phyloP scores from a whole-genome alignment of 1,139 yeast species.

The Debaryomycetaceae sp. region DNA sequence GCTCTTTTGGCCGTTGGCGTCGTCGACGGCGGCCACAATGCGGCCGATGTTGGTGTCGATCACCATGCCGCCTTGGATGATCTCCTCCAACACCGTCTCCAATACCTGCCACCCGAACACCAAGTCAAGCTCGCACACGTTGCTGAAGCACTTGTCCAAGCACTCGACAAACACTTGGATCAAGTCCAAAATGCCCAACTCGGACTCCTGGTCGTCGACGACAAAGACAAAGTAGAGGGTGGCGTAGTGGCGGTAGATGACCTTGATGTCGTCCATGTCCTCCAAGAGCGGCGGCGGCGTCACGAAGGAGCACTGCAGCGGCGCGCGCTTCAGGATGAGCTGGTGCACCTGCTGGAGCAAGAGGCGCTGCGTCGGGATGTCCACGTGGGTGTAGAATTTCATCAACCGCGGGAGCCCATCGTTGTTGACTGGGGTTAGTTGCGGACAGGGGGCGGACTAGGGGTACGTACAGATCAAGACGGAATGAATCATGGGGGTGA shows the following conservation, averaged over 20 bases:
- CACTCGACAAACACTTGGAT: conserved; percentile 97
- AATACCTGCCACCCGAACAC: conserved; percentile 97
- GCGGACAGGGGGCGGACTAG: conserved; percentile 10
- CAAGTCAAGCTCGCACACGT: conserved; percentile 91
- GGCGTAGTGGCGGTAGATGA: conserved; percentile 91
- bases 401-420: conserved; percentile 89
- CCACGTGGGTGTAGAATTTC: conserved; percentile 91
- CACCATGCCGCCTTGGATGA: conserved; percentile 98
- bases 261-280: conserved; percentile 75
- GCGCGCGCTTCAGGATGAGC: conserved; percentile 60
- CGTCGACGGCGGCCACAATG: conserved; percentile 78
- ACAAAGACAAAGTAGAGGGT: conserved; percentile 91
- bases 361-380: conserved; percentile 67
- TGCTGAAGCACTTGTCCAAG: conserved; percentile 84
- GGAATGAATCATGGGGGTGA: conserved; percentile 77
- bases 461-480: conserved; percentile 70
- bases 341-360: conserved; percentile 73
- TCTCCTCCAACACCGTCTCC: conserved; percentile 87
- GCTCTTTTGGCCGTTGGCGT: conserved; percentile 48
- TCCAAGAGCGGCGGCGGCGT: conserved; percentile 76
- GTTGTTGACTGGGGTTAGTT: conserved; percentile 61
- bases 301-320: conserved; percentile 75
- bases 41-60: conserved; percentile 83
- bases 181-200: conserved; percentile 85
- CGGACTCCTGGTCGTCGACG: conserved; percentile 94